These are phyloP conservation scores for Rhodotorula paludigena DNA, from an alignment of 768 basidiomycete species.

Conservation along the genomic window DNA sequence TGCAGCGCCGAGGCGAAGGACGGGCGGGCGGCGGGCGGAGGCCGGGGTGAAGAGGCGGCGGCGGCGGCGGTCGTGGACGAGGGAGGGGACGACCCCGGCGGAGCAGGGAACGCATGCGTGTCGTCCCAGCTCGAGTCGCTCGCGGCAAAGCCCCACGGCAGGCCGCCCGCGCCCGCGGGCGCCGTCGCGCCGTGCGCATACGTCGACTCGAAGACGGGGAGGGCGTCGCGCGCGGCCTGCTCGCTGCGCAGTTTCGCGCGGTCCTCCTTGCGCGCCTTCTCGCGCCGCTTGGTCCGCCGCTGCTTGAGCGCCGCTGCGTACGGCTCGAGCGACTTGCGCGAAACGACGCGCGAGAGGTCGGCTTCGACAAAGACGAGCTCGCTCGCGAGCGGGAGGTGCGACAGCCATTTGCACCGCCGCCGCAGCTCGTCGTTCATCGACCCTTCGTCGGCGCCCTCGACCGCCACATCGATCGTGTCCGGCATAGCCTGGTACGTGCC, in stretches of 20 bases:
- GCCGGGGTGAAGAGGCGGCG: neutral
- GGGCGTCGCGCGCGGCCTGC: slow-evolving; percentile 60
- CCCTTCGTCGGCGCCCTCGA: slow-evolving; percentile 55
- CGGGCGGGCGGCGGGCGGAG: slow-evolving; percentile 65
- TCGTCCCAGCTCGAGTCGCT: slow-evolving; percentile 44
- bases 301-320: slow-evolving; percentile 78
- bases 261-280: slow-evolving; percentile 83
- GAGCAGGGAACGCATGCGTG: slow-evolving; percentile 41
- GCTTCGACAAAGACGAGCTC: slow-evolving; percentile 93
- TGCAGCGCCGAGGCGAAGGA: slow-evolving; percentile 78
- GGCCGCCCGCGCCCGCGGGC: neutral
- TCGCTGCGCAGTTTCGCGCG: slow-evolving; percentile 72
- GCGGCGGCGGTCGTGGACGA: neutral
- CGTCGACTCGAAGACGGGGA: slow-evolving; percentile 41
- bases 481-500: slow-evolving; percentile 76
- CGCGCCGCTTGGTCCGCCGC: slow-evolving; percentile 67
- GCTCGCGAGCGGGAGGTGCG: slow-evolving; percentile 81
- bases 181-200: slow-evolving; percentile 11
- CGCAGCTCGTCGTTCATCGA: slow-evolving; percentile 82
- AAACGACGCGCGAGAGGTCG: slow-evolving; percentile 69
- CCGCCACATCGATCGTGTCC: slow-evolving; percentile 68
- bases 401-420: slow-evolving; percentile 91
- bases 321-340: slow-evolving; percentile 62
- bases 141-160: neutral
- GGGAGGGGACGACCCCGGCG: slow-evolving; percentile 39